Evolutionary conservation across 345 rosid genomes (phyloP), one percentile per base, ranked within the genome.

Genomic region (Ricinus communis): DNA sequence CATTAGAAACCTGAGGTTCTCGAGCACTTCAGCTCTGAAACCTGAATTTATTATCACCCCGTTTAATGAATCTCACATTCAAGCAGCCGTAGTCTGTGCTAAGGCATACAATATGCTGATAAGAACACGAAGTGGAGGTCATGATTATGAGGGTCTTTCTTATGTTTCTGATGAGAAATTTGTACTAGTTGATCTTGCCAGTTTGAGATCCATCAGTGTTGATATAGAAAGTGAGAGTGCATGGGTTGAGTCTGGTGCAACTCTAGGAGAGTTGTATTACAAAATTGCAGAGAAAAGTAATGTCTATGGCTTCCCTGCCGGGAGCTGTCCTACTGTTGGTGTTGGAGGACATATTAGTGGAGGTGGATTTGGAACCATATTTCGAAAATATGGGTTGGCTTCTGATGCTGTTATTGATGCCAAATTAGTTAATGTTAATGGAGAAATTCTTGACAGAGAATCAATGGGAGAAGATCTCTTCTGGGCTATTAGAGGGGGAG

Each of bases 401-500:
- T 63, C 69, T 6, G 75, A 72, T 54, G 24, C 18, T 52, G 63
- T 65, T 25, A 8, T 65, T 53, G 70, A 72, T 45, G 70, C 76
- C 11, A 55, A 36, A 5, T 28, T 73, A 18, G 28, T 73, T 25
- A 71, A 66, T 46, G 71, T 31, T 6, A 73, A 47, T 13, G 76
- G 76, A n/a, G 43, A 7, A 31, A 55, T 72, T 15, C 62, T 72
- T 1, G 25, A 65, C 46, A 43, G 71, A 16, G 30, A 66, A 38
- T 65, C 71, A 0, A 66, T 73, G 76, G 76, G 71, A 65, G 76
- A 73, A 56, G 66, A 73, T 45, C 51, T 73, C 1, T 73, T 73
- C 38, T 73, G 76, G 76, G 71, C 66, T 15, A 73, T 66, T 47
- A 38, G 76, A 31, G 76, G 71, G 16, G 76, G 76, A 1, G 76